These are phyloP conservation scores for Bacidia gigantensis DNA, from an alignment of 495 filamentous ascomycete genomes.

Conservation along the genomic window DNA sequence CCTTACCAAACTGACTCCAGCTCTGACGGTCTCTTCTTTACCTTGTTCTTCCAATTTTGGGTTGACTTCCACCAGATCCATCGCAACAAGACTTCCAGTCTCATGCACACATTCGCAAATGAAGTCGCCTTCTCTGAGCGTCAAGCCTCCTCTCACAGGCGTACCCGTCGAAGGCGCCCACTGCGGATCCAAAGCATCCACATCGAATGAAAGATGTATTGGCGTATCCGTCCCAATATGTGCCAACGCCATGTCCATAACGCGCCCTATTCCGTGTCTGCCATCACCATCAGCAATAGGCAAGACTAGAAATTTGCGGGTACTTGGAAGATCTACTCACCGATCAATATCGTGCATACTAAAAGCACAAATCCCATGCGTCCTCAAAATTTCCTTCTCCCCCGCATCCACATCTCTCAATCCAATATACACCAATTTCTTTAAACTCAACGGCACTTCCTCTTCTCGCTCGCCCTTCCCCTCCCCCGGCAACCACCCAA, in stretches of 20 bases:
- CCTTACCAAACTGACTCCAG: constrained; percentile 79
- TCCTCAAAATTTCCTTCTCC: constrained; percentile 80
- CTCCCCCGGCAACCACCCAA: constrained; percentile 56
- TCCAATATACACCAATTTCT: constrained; percentile 95
- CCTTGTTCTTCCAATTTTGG: constrained; percentile 65
- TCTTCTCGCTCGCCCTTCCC: constrained; percentile 18
- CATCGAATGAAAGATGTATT: constrained; percentile 93
- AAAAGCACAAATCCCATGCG: constrained; percentile 87
- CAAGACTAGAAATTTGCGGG: not conserved
- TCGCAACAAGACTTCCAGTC: constrained; percentile 77
- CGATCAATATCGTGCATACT: constrained; percentile 97
- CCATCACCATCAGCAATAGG: not conserved
- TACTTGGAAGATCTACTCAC: constrained; percentile 25
- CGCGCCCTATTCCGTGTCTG: constrained; percentile 82
- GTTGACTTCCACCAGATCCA: constrained; percentile 97
- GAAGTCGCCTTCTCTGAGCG: constrained; percentile 89
- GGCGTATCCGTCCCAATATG: constrained; percentile 90
- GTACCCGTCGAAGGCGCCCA: constrained; percentile 95
- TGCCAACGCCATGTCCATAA: constrained; percentile 93
- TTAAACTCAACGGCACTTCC: constrained; percentile 48
- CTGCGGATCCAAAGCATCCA: constrained; percentile 90
- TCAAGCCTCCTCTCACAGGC: constrained; percentile 88
- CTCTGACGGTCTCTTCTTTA: constrained; percentile 74
- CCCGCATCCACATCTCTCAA: constrained; percentile 80
- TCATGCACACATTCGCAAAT: constrained; percentile 94